These are phyloP conservation scores for Leishmania braziliensis DNA, from an alignment of 208 protist genomes.

Conservation along the genomic window DNA sequence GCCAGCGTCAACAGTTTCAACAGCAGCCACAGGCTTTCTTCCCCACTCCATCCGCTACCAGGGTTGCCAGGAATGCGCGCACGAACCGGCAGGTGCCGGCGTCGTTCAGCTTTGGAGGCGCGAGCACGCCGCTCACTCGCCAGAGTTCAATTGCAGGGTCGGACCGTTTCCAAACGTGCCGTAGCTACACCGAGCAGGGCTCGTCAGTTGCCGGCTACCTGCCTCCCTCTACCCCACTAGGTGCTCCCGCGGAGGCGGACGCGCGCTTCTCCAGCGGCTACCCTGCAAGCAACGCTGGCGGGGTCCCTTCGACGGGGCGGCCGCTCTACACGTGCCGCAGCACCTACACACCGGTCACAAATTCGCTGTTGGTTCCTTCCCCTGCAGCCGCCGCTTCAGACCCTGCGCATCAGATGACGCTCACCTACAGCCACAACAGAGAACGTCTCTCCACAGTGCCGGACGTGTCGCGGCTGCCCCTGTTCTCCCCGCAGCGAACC, in stretches of 20 bases:
- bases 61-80: slow-evolving; percentile 17
- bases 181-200: slow-evolving; percentile 6
- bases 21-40: not conserved
- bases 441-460: not conserved
- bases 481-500: slow-evolving; percentile 6
- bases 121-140: slow-evolving; percentile 12
- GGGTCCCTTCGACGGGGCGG: not conserved
- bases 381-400: not conserved
- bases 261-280: slow-evolving; percentile 1
- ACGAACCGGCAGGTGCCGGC: slow-evolving; percentile 15
- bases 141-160: slow-evolving; percentile 18
- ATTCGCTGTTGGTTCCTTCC: not conserved
- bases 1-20: not conserved
- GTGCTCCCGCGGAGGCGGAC: not conserved
- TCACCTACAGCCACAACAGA: not conserved
- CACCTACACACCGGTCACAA: not conserved
- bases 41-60: not conserved
- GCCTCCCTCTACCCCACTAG: not conserved
- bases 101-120: not conserved
- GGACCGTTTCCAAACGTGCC: slow-evolving; percentile 27
- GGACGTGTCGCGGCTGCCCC: slow-evolving; percentile 3
- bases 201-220: not conserved
- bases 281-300: not conserved
- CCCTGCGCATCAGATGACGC: not conserved
- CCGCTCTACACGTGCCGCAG: slow-evolving; percentile 12